Evolutionary conservation across 148 eudicot species (phyloP).

Genomic region (Linanthus parryae): DNA sequence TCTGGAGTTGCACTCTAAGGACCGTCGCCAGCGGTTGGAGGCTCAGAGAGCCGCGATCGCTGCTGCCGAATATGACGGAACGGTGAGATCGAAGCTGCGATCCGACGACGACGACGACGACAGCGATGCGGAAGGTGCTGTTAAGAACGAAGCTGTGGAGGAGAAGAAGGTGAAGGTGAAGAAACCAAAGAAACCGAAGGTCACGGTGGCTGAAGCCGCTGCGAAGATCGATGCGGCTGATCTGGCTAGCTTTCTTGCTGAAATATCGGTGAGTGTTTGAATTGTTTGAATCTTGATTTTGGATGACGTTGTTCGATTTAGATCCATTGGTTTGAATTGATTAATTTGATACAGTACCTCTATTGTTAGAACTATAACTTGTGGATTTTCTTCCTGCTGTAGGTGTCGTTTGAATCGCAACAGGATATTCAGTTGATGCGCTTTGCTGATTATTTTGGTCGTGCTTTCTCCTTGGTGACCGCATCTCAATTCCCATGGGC

Average conservation of each 20-base stretch:
- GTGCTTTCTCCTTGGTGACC: conserved; percentile 56
- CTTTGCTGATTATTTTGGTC: conserved; percentile 78
- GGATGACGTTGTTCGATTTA: background rate
- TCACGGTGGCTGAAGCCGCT: conserved; percentile 60
- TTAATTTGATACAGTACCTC: background rate
- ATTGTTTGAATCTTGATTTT: background rate
- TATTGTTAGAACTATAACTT: background rate
- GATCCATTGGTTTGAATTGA: background rate
- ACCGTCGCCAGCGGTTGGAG: conserved; percentile 49
- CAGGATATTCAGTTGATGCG: conserved; percentile 75
- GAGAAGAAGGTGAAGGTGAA: conserved; percentile 47
- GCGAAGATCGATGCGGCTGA: conserved; percentile 52
- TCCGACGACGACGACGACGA: conserved; percentile 42
- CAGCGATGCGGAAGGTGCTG: conserved; percentile 20
- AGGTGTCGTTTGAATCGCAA: conserved; percentile 54
- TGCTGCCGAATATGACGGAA: too few species aligned
- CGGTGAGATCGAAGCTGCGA: conserved; percentile 35
- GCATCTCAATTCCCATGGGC: conserved; percentile 77
- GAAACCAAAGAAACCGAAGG: conserved; percentile 67
- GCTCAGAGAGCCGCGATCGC: too few species aligned
- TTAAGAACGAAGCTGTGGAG: conserved; percentile 22
- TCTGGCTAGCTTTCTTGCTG: conserved; percentile 47
- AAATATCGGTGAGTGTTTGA: conserved; percentile 38
- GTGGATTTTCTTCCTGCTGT: background rate
- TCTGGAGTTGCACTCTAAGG: conserved; percentile 59